These are phyloP conservation scores for Clonostachys rhizophaga DNA, from an alignment of 2,329 filamentous ascomycete species.

Conservation along the genomic window DNA sequence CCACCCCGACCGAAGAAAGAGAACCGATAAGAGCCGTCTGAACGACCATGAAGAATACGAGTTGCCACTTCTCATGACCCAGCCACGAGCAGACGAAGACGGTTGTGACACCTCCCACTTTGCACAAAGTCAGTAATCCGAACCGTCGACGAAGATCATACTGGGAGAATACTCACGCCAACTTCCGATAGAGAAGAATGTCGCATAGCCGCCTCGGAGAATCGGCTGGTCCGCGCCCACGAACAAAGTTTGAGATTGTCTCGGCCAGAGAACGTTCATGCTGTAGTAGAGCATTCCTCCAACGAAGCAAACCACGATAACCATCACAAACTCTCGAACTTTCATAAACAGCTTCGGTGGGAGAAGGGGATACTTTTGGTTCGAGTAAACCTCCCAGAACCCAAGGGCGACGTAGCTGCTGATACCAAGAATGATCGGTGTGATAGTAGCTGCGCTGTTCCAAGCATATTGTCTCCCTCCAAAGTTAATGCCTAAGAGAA, in stretches of 20 bases:
- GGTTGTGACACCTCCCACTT: conserved; percentile 16
- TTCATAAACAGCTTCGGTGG: conserved; percentile 19
- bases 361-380: conserved; percentile 18
- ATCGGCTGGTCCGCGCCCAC: conserved; percentile 11
- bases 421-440: conserved; percentile 19
- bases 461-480: conserved; percentile 20
- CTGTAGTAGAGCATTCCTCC: conserved; percentile 22
- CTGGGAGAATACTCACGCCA: conserved; percentile 7
- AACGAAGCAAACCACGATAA: conserved; percentile 21
- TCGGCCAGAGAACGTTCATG: conserved; percentile 21
- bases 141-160: not conserved
- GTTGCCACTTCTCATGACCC: conserved; percentile 27
- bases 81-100: conserved; percentile 19
- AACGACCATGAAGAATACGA: conserved; percentile 19
- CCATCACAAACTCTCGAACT: conserved; percentile 18
- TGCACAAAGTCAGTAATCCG: not conserved
- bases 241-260: conserved; percentile 17
- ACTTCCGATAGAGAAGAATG: conserved; percentile 19
- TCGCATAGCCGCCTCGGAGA: conserved; percentile 17
- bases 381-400: conserved; percentile 16
- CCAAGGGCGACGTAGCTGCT: conserved; percentile 18
- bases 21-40: conserved; percentile 28
- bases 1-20: conserved; percentile 21
- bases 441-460: conserved; percentile 15
- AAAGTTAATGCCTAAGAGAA: conserved; percentile 20